phyloP scores from a whole-genome alignment of 768 basidiomycete species.

The Basidioascus undulatus region DNA sequence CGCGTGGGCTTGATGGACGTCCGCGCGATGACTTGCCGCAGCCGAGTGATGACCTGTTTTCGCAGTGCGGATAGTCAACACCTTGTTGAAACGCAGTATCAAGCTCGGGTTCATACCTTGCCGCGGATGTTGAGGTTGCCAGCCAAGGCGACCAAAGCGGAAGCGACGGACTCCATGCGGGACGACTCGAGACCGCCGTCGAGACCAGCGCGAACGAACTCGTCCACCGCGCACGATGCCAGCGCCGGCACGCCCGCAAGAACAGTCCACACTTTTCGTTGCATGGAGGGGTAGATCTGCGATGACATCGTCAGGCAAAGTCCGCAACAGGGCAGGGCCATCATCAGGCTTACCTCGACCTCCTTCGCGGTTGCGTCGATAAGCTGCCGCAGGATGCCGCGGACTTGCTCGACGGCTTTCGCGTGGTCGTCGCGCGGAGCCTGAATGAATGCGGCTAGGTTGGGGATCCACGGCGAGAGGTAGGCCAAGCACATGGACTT shows the following conservation, averaged over 20 bases:
- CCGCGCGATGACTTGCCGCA: slow-evolving; percentile 51
- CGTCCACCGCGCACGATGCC: slow-evolving; percentile 53
- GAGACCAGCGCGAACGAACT: slow-evolving; percentile 54
- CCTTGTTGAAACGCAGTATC: no score
- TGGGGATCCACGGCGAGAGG: slow-evolving; percentile 70
- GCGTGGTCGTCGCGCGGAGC: slow-evolving; percentile 44
- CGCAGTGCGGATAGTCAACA: no score
- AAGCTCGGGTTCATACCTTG: no score
- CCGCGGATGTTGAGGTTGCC: slow-evolving; percentile 54
- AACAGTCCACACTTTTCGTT: slow-evolving; percentile 56
- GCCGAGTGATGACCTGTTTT: slow-evolving; percentile 45
- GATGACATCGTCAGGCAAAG: neutral
- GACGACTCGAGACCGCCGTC: slow-evolving; percentile 56
- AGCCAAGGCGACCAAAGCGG: slow-evolving; percentile 39
- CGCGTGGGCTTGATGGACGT: slow-evolving; percentile 38
- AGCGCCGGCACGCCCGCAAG: no score
- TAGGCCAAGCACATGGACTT: slow-evolving; percentile 55
- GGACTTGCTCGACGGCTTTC: slow-evolving; percentile 43
- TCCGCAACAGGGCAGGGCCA: neutral
- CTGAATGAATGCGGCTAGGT: slow-evolving; percentile 44
- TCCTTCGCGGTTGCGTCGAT: slow-evolving; percentile 50
- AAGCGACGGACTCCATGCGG: slow-evolving; percentile 48
- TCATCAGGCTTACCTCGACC: slow-evolving; percentile 30
- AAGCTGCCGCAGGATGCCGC: slow-evolving; percentile 57
- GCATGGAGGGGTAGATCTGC: slow-evolving; percentile 40